Conservation (phyloP, 768 basidiomycete genomes). For the Boletus sp. region DNA sequence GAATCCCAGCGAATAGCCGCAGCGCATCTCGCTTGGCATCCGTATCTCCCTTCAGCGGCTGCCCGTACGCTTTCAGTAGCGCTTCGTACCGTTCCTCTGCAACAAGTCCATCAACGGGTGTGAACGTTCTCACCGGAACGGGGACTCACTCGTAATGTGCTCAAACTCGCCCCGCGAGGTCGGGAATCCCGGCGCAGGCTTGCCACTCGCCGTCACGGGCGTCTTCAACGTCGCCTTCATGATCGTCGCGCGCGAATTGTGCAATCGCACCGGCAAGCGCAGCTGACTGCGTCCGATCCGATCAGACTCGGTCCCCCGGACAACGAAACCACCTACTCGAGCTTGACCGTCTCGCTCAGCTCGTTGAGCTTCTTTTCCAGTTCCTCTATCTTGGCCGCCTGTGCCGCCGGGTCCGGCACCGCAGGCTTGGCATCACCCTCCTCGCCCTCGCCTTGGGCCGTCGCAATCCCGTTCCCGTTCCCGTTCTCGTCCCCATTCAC, state of each 20-base stretch:
- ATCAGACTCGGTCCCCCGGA: no score
- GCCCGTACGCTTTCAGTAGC: constrained; percentile 34
- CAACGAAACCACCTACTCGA: constrained; percentile 27
- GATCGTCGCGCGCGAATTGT: constrained; percentile 33
- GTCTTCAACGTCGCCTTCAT: constrained; percentile 33
- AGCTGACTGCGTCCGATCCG: constrained; percentile 32
- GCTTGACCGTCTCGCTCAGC: constrained; percentile 27
- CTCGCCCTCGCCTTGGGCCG: constrained; percentile 23
- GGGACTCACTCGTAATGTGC: constrained; percentile 38
- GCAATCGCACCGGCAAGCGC: constrained; percentile 36
- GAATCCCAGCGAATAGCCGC: constrained; percentile 37
- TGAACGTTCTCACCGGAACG: neutral
- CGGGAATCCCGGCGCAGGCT: constrained; percentile 36
- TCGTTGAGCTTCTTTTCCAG: constrained; percentile 37
- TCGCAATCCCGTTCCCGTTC: constrained; percentile 7
- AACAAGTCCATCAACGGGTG: accelerated
- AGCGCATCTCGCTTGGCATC: constrained; percentile 37
- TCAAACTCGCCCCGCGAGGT: constrained; percentile 41
- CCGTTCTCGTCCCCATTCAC: constrained; percentile 12
- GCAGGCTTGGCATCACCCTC: constrained; percentile 18
- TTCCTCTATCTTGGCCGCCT: constrained; percentile 23
- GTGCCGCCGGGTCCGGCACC: constrained; percentile 10
- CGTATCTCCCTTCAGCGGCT: constrained; percentile 38
- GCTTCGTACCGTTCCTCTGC: constrained; percentile 42
- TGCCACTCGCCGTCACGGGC: constrained; percentile 32